These are phyloP conservation scores for Graphilbum fragrans DNA, from an alignment of 2,329 filamentous ascomycete species.

Conservation along the genomic window DNA sequence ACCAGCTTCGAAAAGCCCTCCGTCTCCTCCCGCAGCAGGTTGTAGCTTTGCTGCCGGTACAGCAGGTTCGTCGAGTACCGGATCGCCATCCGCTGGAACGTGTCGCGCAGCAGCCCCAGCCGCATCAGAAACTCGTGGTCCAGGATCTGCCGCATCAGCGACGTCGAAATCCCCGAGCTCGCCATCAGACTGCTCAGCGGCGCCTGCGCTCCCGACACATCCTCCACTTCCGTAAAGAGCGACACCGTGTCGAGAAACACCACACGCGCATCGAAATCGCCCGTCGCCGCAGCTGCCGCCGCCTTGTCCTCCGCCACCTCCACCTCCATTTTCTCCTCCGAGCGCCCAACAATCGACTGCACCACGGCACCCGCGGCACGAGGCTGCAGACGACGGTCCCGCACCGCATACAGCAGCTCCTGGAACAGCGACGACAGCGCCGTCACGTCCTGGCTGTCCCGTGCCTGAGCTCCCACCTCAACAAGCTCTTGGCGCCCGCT, in stretches of 20 bases:
- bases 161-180: conserved; percentile 58
- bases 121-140: conserved; percentile 65
- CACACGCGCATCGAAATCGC: conserved; percentile 48
- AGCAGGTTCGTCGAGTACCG: conserved; percentile 85
- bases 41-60: conserved; percentile 95
- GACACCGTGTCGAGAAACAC: conserved; percentile 77
- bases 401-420: conserved; percentile 66
- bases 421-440: conserved; percentile 66
- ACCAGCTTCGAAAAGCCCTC: conserved; percentile 95
- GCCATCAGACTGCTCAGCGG: conserved; percentile 56
- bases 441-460: conserved; percentile 54
- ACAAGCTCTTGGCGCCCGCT: conserved; percentile 56
- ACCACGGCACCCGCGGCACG: conserved; percentile 59
- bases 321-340: not conserved
- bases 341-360: conserved; percentile 50
- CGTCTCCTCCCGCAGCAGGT: conserved; percentile 84
- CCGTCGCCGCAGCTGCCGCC: conserved; percentile 13
- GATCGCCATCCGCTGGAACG: conserved; percentile 71
- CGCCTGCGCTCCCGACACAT: conserved; percentile 29
- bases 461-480: conserved; percentile 50
- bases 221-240: conserved; percentile 62
- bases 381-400: conserved; percentile 56
- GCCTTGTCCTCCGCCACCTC: conserved; percentile 32
- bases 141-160: conserved; percentile 68
- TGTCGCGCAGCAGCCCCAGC: conserved; percentile 71